Conservation (phyloP, 495 filamentous ascomycete species). For the Paragyromitra xinjiangensis region DNA sequence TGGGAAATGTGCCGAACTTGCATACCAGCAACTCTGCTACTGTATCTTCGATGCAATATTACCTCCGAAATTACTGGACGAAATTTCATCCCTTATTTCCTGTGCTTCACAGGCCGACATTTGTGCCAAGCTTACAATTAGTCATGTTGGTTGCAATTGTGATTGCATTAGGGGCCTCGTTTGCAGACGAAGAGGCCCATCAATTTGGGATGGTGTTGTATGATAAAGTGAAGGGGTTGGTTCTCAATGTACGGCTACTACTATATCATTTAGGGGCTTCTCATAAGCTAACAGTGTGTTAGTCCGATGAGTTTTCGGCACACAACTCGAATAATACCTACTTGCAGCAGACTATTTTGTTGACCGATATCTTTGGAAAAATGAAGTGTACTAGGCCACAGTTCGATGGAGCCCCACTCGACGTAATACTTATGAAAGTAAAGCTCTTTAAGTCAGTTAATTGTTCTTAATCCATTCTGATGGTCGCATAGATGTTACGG, state of each 20-base stretch:
- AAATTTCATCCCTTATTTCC: constrained; percentile 64
- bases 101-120: constrained; percentile 64
- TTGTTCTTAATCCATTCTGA: constrained; percentile 32
- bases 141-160: constrained; percentile 60
- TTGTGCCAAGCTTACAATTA: constrained; percentile 62
- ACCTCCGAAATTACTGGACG: constrained; percentile 57
- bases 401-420: constrained; percentile 54
- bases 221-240: constrained; percentile 55
- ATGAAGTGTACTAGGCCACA: constrained; percentile 55
- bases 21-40: constrained; percentile 52
- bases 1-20: constrained; percentile 53
- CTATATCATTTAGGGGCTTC: constrained; percentile 8
- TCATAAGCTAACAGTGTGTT: constrained; percentile 30
- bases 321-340: constrained; percentile 49
- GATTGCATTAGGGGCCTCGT: constrained; percentile 57
- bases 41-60: constrained; percentile 55
- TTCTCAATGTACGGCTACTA: constrained; percentile 50
- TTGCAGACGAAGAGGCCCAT: constrained; percentile 53
- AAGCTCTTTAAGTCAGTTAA: constrained; percentile 8
- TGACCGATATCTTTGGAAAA: constrained; percentile 57
- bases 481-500: constrained; percentile 51
- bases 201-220: constrained; percentile 57
- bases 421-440: constrained; percentile 57
- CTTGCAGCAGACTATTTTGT: constrained; percentile 55
- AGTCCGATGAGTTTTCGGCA: constrained; percentile 57